A percentile compares a stretch with the other conserved stretches of the same genome.
phyloP scores from a whole-genome alignment of 331 rosid species.

The Malus hybrid region DNA sequence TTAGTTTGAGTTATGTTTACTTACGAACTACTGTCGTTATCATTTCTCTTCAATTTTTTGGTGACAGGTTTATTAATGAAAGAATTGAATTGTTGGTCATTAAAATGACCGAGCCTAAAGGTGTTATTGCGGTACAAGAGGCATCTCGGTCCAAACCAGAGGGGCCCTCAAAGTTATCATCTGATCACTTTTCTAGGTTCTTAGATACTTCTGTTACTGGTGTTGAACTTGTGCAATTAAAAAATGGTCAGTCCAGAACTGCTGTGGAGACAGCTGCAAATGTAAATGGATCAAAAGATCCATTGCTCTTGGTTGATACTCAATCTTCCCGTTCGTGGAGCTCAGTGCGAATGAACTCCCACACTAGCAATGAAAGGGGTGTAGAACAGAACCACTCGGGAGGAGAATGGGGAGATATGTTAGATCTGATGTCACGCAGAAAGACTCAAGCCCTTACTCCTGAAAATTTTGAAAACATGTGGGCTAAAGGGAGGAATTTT shows the following conservation, averaged over 20 bases:
- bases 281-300: conserved; percentile 55
- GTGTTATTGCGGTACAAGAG: conserved; percentile 28
- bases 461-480: conserved; percentile 86
- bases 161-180: conserved; percentile 34
- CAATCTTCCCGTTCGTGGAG: conserved; percentile 72
- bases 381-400: conserved; percentile 46
- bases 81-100: conserved; percentile 70
- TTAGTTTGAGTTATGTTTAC: conserved; percentile 8
- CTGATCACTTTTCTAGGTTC: conserved; percentile 52
- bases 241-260: conserved; percentile 45
- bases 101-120: conserved; percentile 60
- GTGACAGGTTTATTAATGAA: conserved; percentile 89
- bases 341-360: conserved; percentile 43
- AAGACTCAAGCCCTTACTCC: conserved; percentile 93
- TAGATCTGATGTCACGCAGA: conserved; percentile 77
- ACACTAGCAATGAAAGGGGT: conserved; percentile 36
- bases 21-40: conserved; percentile 10
- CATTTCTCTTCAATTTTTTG: conserved; percentile 9
- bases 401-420: conserved; percentile 93
- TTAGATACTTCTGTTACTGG: conserved; percentile 87
- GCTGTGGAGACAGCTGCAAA: conserved; percentile 22
- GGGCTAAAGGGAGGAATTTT: conserved; percentile 90
- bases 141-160: conserved; percentile 43
- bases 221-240: conserved; percentile 83
- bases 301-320: conserved; percentile 70